Evolutionary conservation across 208 protist genomes (phyloP), one percentile per base, ranked within the genome.

Genomic region (Trypanosoma congolense): DNA sequence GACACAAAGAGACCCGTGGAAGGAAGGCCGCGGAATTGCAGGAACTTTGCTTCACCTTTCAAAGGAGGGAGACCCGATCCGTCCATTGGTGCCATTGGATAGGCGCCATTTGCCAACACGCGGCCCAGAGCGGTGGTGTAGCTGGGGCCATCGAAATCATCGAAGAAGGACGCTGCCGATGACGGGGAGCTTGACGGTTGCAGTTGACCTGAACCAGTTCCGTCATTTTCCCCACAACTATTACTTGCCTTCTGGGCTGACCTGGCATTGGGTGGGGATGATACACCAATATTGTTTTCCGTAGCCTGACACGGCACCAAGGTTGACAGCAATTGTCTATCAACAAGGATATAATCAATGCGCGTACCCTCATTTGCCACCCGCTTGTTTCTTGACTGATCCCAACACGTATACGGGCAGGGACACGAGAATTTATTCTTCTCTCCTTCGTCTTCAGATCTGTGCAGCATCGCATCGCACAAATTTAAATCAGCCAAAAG

Each of bases 321-420:
- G 5, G 56, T 46, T 16, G 66, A 65, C 24, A 61, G 30, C 41
- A 95, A 64, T 19, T 28, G 61, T 2, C 61, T 64, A 62, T 92
- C 87, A 26, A 96, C 75, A 19, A 96, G 71, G 55, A 94, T 89
- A 73, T 92, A 96, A 60, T 96, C 90, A 16, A 96, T 82, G 22
- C 90, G 81, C 8, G 80, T 92, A 35, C 90, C 90, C 25, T 89
- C 79, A 61, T 96, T 96, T 26, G 70, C 66, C 9, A 80, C 77
- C 10, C 90, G 83, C 33, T 70, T 70, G 61, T 96, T 96, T 59
- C 69, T 77, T 10, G 77, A 90, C 56, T 96, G 90, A 59, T 96
- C 86, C 85, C 87, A 96, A 65, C 87, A 92, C 18, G 90, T 96
- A 70, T 84, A 94, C 2, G 87, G 81, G 45, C 79, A 87, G 0